These are phyloP conservation scores for Tylopilus vinaceipallidus DNA, from an alignment of 768 basidiomycete genomes.

Conservation along the genomic window DNA sequence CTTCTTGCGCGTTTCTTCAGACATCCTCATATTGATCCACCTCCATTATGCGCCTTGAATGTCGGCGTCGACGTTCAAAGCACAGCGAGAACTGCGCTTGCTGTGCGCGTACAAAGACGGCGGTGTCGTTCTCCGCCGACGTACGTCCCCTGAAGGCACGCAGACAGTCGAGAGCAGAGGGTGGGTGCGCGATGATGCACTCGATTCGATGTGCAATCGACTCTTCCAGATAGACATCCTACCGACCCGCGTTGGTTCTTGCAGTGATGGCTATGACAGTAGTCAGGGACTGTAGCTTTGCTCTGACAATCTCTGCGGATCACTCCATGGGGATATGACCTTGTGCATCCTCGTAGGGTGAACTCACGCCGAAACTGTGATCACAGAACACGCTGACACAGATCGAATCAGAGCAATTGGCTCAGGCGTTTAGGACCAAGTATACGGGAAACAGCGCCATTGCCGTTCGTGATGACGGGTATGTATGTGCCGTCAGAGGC, in stretches of 20 bases:
- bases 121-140: conserved; percentile 67
- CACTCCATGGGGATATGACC: conserved; percentile 68
- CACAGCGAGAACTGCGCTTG: conserved; percentile 49
- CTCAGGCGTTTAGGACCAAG: conserved; percentile 55
- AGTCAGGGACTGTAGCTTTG: conserved; percentile 53
- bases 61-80: conserved; percentile 33
- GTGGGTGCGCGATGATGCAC: no score
- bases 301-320: conserved; percentile 84
- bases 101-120: conserved; percentile 86
- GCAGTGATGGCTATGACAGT: conserved; percentile 35
- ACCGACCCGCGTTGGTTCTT: no score
- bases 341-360: conserved; percentile 34
- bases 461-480: conserved; percentile 71
- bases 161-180: conserved; percentile 63
- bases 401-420: conserved; percentile 19
- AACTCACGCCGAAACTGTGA: neutral
- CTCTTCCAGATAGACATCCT: no score
- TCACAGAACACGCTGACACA: conserved; percentile 8
- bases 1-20: no score
- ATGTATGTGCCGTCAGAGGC: conserved; percentile 83
- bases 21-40: conserved; percentile 88
- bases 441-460: conserved; percentile 78
- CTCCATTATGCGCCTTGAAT: conserved; percentile 42
- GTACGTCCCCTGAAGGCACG: conserved; percentile 36
- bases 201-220: no score